Base-by-base conservation (phyloP, 805 yeast genomes). In the Kurtzmaniella cleridarum region DNA sequence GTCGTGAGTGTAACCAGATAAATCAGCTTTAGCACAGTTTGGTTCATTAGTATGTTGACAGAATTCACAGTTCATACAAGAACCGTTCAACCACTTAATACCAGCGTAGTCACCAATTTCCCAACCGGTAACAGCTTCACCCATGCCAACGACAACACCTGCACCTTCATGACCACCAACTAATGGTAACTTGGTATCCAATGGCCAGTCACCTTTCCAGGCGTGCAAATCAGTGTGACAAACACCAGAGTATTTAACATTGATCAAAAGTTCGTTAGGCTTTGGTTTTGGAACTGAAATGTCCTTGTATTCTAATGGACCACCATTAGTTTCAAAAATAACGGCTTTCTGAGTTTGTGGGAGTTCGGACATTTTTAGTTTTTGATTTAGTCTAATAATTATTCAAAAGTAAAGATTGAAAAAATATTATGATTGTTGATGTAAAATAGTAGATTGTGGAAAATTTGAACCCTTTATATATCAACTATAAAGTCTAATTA, bases 221-320 rank as follows among this genome's bases (percentile, higher is more conserved):
- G 95, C 95, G 71, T 88, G 96, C 61, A 88, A 76, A 59, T 87
- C 96, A 28, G 95, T 86, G 73, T 89, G 96, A 68, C 96, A 87
- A 41, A 87, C 95, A 66, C 96, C 96, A 20, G 95, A 79, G 74
- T 81, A 87, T 68, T 79, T 79, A 64, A 88, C 80, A 62, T 88
- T 79, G 66, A 88, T 72, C 60, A 88, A 74, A 50, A 87, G 72
- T 66, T 87, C 90, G 58, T 79, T 81, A 43, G 86, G 67, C 58
- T 76, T 81, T 53, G 95, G 95, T 35, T 60, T 64, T 54, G 95
- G 95, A 41, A 86, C 91, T 39, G 90, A 84, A 46, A 85, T 77
- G 52, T 85, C 89, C 58, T 75, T 75, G 55, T 64, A 64, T 34
- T 51, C 46, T 50, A 64, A 60, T 18, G 64, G 65, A 41, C 70